These are phyloP conservation scores for Jamesozyma spencerorum DNA, from an alignment of 805 yeast species.

Conservation along the genomic window DNA sequence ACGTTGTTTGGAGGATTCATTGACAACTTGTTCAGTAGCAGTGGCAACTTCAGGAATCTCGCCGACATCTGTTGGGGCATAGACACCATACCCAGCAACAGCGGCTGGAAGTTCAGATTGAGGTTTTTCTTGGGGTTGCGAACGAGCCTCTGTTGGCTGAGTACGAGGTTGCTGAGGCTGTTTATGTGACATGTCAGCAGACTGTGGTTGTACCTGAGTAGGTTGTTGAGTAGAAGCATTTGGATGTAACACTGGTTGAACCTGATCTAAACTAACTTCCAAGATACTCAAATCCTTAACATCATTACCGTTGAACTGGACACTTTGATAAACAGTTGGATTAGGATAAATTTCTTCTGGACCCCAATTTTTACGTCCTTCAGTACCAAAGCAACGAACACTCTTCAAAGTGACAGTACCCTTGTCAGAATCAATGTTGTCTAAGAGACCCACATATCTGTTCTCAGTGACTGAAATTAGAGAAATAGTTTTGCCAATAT, in stretches of 20 bases:
- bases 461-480: conserved; percentile 25
- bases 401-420: conserved; percentile 77
- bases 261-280: conserved; percentile 59
- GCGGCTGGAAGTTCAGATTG: conserved; percentile 26
- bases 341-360: conserved; percentile 65
- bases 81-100: conserved; percentile 29
- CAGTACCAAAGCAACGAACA: conserved; percentile 85
- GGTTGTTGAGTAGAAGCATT: conserved; percentile 10
- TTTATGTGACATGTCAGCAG: background rate
- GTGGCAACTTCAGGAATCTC: conserved; percentile 9
- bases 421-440: conserved; percentile 78
- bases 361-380: conserved; percentile 72
- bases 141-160: conserved; percentile 2
- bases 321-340: conserved; percentile 56
- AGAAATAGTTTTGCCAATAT: conserved; percentile 66
- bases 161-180: background rate
- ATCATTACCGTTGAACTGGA: conserved; percentile 84
- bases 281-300: conserved; percentile 82
- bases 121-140: conserved; percentile 5
- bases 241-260: conserved; percentile 41
- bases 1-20: background rate
- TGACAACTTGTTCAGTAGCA: background rate
- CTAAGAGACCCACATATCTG: conserved; percentile 83
- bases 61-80: conserved; percentile 17
- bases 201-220: background rate